These are phyloP conservation scores for Trichoderma sp. DNA, from an alignment of 2,329 filamentous ascomycete species.

Conservation along the genomic window DNA sequence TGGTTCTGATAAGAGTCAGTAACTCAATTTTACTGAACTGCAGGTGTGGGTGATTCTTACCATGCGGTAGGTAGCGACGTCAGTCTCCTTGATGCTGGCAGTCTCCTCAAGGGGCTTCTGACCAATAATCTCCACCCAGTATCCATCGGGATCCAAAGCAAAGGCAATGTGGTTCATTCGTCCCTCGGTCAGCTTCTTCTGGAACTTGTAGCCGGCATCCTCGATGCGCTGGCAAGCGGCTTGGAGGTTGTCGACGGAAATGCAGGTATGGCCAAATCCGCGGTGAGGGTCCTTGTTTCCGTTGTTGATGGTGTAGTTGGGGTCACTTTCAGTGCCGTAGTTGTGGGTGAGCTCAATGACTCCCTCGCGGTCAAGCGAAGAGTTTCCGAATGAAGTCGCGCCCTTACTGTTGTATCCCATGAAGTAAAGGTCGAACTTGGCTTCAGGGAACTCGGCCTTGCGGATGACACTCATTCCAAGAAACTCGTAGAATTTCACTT, in stretches of 20 bases:
- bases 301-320: conserved; percentile 76
- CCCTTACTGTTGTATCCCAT: conserved; percentile 79
- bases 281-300: conserved; percentile 88
- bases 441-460: conserved; percentile 77
- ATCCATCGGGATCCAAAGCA: conserved; percentile 81
- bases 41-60: conserved; percentile 32
- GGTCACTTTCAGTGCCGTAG: conserved; percentile 86
- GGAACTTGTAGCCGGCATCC: conserved; percentile 86
- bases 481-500: conserved; percentile 90
- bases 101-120: conserved; percentile 71
- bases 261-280: conserved; percentile 82
- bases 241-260: conserved; percentile 81
- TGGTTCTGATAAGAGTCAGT: conserved; percentile 58
- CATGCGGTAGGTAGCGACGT: conserved; percentile 72
- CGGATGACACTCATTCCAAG: conserved; percentile 83
- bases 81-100: conserved; percentile 68
- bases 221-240: conserved; percentile 86
- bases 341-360: conserved; percentile 82
- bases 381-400: conserved; percentile 70
- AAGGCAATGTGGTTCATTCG: conserved; percentile 88
- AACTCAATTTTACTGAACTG: background rate
- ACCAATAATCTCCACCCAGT: conserved; percentile 82
- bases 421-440: conserved; percentile 95
- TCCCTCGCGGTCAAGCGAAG: conserved; percentile 78
- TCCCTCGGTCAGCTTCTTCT: conserved; percentile 91